These are phyloP conservation scores for Aspergillus brasiliensis DNA, from an alignment of 2,329 filamentous ascomycete species.

Conservation along the genomic window DNA sequence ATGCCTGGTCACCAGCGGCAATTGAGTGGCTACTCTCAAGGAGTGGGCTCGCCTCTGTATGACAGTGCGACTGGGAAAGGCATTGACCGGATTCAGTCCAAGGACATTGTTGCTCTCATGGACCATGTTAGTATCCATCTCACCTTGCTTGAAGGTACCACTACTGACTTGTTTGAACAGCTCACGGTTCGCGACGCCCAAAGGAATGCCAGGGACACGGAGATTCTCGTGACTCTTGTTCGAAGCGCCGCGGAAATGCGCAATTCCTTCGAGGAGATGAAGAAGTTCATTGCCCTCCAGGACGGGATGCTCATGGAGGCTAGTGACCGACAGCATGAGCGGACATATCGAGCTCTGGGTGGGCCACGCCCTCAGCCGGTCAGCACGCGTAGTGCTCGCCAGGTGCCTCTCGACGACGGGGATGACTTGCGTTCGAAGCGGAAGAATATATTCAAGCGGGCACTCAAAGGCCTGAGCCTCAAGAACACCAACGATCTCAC, in stretches of 20 bases:
- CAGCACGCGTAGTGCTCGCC: conserved; percentile 61
- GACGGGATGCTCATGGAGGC: conserved; percentile 86
- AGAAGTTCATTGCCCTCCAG: conserved; percentile 84
- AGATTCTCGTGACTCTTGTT: conserved; percentile 92
- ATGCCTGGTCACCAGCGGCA: conserved; percentile 63
- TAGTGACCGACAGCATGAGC: conserved; percentile 84
- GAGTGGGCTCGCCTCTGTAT: conserved; percentile 85
- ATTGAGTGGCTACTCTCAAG: conserved; percentile 87
- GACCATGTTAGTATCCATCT: conserved; percentile 68
- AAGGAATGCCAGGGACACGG: conserved; percentile 91
- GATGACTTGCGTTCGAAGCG: conserved; percentile 72
- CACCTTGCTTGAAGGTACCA: background rate
- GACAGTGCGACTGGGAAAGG: conserved; percentile 85
- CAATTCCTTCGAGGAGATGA: conserved; percentile 93
- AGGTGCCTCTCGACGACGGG: conserved; percentile 53
- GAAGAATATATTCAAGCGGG: conserved; percentile 89
- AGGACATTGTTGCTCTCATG: conserved; percentile 96
- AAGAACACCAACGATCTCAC: conserved; percentile 86
- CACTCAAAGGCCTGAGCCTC: conserved; percentile 84
- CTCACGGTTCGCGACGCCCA: conserved; percentile 96
- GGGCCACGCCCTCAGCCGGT: conserved; percentile 83
- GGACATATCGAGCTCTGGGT: conserved; percentile 78
- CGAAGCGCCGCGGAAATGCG: conserved; percentile 96
- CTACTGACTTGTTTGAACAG: conserved; percentile 44
- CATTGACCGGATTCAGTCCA: conserved; percentile 89